Evolutionary conservation across 2,329 filamentous ascomycete genomes (phyloP).

Genomic region (Xylariaceae sp.): DNA sequence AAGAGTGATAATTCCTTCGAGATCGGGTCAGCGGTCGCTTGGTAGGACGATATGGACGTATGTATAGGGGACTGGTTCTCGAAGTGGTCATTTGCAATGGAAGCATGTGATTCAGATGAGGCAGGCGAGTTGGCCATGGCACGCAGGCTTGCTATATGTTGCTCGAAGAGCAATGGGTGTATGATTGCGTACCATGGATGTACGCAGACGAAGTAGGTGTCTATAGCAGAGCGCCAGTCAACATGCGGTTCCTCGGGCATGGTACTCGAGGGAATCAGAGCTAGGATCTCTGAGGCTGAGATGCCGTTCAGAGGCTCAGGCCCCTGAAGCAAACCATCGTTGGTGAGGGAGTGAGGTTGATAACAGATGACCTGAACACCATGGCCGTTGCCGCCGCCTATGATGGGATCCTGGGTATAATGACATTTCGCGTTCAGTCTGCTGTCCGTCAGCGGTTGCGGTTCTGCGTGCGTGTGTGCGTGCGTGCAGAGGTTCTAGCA

Average conservation of each 20-base stretch:
- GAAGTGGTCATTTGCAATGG: conserved; percentile 22
- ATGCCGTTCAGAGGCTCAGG: conserved; percentile 40
- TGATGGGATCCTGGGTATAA: conserved; percentile 34
- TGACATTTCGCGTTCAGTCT: conserved; percentile 40
- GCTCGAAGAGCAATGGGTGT: conserved; percentile 43
- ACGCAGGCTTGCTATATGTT: conserved; percentile 32
- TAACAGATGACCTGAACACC: conserved; percentile 34
- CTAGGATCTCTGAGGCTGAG: conserved; percentile 43
- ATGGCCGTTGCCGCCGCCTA: conserved; percentile 27
- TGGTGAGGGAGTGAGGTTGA: conserved; percentile 33
- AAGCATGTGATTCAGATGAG: conserved; percentile 22
- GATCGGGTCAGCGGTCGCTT: conserved; percentile 17
- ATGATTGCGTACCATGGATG: conserved; percentile 47
- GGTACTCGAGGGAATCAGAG: conserved; percentile 40
- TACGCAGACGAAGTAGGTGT: conserved; percentile 45
- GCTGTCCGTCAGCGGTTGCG: conserved; percentile 17
- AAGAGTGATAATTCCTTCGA: conserved; percentile 42
- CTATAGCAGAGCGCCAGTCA: conserved; percentile 43
- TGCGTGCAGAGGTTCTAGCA: not conserved
- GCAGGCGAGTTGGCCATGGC: conserved; percentile 22
- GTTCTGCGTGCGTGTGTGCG: not conserved
- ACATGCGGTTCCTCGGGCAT: conserved; percentile 27
- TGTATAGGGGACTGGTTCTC: conserved; percentile 17
- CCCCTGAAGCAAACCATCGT: conserved; percentile 33
- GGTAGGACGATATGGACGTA: conserved; percentile 10